Percentiles rank a stretch among this genome's conserved stretches.
Conservation (phyloP, 1,284 basidiomycete species). For the Pseudomicrostroma phylloplanum region DNA sequence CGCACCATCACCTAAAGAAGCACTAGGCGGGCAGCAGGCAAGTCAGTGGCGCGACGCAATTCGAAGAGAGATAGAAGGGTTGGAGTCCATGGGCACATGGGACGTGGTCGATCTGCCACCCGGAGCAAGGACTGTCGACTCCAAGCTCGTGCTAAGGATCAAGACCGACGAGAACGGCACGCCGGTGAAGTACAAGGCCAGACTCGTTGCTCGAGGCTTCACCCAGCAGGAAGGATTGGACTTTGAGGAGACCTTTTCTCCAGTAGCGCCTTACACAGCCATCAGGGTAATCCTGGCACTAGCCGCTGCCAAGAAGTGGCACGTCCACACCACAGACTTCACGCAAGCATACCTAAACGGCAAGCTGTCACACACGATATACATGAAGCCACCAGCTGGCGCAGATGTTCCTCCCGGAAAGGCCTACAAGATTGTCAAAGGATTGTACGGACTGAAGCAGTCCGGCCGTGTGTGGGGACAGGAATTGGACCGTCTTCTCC, state of each 20-base stretch:
- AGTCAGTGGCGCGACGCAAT: no score
- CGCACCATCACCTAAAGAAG: not conserved
- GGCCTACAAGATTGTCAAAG: not conserved
- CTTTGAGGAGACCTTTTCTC: not conserved
- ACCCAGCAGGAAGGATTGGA: not conserved
- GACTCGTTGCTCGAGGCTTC: not conserved
- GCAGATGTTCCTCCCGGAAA: not conserved
- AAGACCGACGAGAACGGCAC: no score
- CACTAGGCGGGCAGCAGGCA: no score
- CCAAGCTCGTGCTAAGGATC: no score
- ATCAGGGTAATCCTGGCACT: not conserved
- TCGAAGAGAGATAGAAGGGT: no score
- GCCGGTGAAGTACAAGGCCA: not conserved
- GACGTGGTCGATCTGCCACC: no score
- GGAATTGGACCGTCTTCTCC: not conserved
- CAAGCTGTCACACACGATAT: not conserved
- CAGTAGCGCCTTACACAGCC: not conserved
- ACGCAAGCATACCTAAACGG: not conserved
- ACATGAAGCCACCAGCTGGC: not conserved
- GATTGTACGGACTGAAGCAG: not conserved
- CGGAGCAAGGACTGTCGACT: no score
- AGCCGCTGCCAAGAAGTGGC: not conserved
- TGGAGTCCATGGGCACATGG: no score
- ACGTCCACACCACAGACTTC: not conserved
- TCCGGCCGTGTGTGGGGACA: not conserved